phyloP scores from a whole-genome alignment of 2,329 filamentous ascomycete genomes.

The Dothideomycetes sp. region DNA sequence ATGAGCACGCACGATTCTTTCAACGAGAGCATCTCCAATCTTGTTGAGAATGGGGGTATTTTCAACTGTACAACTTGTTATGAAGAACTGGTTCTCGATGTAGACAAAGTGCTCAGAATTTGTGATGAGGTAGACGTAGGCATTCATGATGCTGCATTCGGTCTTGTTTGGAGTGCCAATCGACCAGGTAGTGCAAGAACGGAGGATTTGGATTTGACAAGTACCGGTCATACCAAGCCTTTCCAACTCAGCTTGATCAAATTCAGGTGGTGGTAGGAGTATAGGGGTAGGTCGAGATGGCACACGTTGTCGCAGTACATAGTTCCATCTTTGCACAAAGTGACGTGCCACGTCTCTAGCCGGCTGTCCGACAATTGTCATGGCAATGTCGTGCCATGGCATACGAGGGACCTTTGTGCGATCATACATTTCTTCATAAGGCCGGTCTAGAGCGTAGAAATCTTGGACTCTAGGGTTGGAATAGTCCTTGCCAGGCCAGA shows the following conservation, averaged over 20 bases:
- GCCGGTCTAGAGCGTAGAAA: conserved; percentile 85
- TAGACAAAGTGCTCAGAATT: conserved; percentile 96
- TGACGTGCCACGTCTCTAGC: conserved; percentile 88
- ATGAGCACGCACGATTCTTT: conserved; percentile 78
- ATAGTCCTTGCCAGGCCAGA: conserved; percentile 97
- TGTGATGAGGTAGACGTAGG: conserved; percentile 89
- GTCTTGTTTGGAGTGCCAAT: conserved; percentile 73
- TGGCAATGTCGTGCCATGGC: conserved; percentile 97
- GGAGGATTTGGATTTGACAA: conserved; percentile 91
- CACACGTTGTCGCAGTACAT: conserved; percentile 83
- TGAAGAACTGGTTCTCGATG: conserved; percentile 98
- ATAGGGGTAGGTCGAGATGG: conserved; percentile 91
- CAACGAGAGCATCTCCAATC: conserved; percentile 89
- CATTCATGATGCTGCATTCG: conserved; percentile 92
- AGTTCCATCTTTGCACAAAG: conserved; percentile 98
- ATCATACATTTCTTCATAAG: conserved; percentile 98
- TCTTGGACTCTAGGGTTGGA: conserved; percentile 93
- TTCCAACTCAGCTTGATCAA: conserved; percentile 75
- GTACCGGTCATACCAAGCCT: conserved; percentile 82
- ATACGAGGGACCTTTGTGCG: conserved; percentile 79
- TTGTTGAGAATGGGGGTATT: conserved; percentile 82
- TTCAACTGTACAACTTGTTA: conserved; percentile 83
- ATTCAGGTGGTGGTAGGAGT: conserved; percentile 85
- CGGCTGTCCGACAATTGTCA: conserved; percentile 96
- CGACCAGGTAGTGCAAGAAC: conserved; percentile 86